Percentiles rank a stretch among this genome's conserved stretches.
These are phyloP conservation scores for Yamagishiella unicocca DNA, from an alignment of 139 green algal species.

Conservation along the genomic window DNA sequence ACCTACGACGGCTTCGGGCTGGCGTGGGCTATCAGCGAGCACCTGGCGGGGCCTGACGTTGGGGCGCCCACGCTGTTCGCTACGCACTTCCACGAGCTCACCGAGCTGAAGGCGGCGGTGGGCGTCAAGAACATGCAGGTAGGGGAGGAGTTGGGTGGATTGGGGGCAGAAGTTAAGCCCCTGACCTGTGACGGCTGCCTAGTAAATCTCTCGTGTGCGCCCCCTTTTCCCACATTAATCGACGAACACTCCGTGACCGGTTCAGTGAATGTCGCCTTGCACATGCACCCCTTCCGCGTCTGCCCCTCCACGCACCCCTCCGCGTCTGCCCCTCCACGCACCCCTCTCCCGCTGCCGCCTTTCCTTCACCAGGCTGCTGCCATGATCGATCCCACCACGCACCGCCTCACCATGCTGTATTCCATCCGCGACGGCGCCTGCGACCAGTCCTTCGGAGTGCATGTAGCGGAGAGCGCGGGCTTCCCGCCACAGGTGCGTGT, in stretches of 20 bases:
- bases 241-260: neutral
- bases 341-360: neutral
- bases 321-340: neutral
- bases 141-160: neutral
- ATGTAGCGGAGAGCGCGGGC: slow-evolving; percentile 91
- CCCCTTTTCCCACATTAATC: neutral
- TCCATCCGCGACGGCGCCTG: slow-evolving; percentile 85
- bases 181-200: neutral
- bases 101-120: slow-evolving; percentile 74
- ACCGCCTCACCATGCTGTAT: slow-evolving; percentile 95
- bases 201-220: neutral
- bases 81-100: slow-evolving; percentile 99
- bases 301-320: neutral
- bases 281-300: neutral
- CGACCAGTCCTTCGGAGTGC: slow-evolving; percentile 96
- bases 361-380: slow-evolving; percentile 42
- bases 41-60: slow-evolving; percentile 75
- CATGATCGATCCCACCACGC: slow-evolving; percentile 55
- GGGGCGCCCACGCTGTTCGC: slow-evolving; percentile 91
- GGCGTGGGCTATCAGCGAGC: slow-evolving; percentile 96
- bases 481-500: slow-evolving; percentile 86
- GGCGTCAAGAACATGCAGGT: slow-evolving; percentile 89
- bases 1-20: slow-evolving; percentile 98
- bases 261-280: neutral
- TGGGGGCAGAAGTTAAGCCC: neutral